Evolutionary conservation across 176 grass and related monocot species (phyloP), one percentile per base, ranked within the genome.

Genomic region (Pontederia paniculata): DNA sequence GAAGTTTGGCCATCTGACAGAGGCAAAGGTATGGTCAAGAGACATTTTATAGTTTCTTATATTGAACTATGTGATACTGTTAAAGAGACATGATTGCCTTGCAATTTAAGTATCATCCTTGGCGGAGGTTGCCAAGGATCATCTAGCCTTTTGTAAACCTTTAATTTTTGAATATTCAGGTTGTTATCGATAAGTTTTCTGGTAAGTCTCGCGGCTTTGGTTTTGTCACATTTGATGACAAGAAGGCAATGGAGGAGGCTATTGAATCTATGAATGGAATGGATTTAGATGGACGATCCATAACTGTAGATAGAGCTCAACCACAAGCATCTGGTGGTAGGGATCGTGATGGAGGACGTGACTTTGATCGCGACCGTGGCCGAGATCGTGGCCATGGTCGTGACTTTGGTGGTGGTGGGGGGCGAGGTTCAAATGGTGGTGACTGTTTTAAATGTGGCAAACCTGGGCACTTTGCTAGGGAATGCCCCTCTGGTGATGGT

Each of bases 401-500:
- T 10, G 80, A 72, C 22, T 76, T 73, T 83, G 80, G 78, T 62
- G 73, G 78, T 21, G 77, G 77, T 57, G 21, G 77, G 41, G 80
- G 80, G 2, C 74, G 74, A 21, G 71, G 71, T 65, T 53, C 58
- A n/a, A 58, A 58, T 1, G 17, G 59, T 57, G 67, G 80, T 11
- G 74, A 83, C 28, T 83, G 80, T 65, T 83, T 74, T 70, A 83
- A 83, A 54, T 77, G 80, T 74, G 74, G 74, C 57, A 77, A 77
- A 23, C 80, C 80, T 77, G 80, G 80, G 10, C 74, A 83, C 70
- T 77, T 83, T 17, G 80, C 80, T 23, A 73, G 80, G 80, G 80
- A 83, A 57, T 83, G 80, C 74, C 80, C 74, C 54, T 83, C 80
- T 64, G 70, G 74, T 49, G 80, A 83, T 77, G 80, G 74, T 83